These are phyloP conservation scores for Fusarium continuum DNA, from an alignment of 2,329 filamentous ascomycete species.

Conservation along the genomic window DNA sequence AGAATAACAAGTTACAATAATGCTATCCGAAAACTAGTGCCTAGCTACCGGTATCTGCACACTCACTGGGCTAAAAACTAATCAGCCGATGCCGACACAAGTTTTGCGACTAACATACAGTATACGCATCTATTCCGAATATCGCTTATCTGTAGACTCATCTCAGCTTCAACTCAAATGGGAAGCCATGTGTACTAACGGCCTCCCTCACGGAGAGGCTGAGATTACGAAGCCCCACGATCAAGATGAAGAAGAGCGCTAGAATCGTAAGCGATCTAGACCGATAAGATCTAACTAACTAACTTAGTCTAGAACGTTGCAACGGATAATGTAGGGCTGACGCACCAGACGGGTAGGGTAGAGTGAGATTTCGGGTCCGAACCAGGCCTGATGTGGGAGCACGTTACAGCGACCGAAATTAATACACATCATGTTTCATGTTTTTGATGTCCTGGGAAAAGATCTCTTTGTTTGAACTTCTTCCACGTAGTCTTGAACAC, in stretches of 20 bases:
- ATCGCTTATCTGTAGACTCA: not conserved
- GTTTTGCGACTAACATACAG: too few species aligned
- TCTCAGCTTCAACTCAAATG: not conserved
- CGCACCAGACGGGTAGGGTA: not conserved
- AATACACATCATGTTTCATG: not conserved
- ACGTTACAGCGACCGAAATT: not conserved
- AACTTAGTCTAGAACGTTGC: not conserved
- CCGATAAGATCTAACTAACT: too few species aligned
- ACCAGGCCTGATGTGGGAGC: not conserved
- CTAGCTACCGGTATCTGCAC: too few species aligned
- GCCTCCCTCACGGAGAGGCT: slow-evolving; percentile 14
- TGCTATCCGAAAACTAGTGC: too few species aligned
- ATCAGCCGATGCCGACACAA: too few species aligned
- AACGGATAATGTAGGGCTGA: slow-evolving; percentile 23
- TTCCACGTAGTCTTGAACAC: not conserved
- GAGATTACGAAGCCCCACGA: not conserved
- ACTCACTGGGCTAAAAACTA: too few species aligned
- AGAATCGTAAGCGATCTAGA: slow-evolving; percentile 3
- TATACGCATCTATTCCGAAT: not conserved
- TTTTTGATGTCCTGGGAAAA: not conserved
- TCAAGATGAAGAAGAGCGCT: not conserved
- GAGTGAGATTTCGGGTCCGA: slow-evolving; percentile 10
- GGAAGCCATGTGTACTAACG: not conserved
- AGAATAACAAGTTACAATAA: too few species aligned
- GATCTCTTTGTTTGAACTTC: not conserved